These are phyloP conservation scores for Pseudogymnoascus sp. DNA, from an alignment of 2,329 filamentous ascomycete genomes.

Conservation along the genomic window DNA sequence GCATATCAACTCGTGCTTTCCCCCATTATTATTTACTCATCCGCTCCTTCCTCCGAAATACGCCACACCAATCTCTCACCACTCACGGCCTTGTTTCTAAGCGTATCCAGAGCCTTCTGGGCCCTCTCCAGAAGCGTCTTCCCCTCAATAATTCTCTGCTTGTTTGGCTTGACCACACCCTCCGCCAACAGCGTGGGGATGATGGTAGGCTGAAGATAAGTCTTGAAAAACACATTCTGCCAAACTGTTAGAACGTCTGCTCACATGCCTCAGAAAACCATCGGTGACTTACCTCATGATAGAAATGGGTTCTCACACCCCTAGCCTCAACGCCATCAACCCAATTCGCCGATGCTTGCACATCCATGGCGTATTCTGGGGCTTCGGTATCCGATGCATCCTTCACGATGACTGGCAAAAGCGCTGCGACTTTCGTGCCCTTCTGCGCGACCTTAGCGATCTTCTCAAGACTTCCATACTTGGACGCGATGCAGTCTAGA, in stretches of 20 bases:
- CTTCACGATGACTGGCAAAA: slow-evolving; percentile 50
- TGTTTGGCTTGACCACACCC: slow-evolving; percentile 34
- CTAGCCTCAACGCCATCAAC: slow-evolving; percentile 40
- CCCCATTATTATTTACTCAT: neutral
- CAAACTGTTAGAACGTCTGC: slow-evolving; percentile 5
- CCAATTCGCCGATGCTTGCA: slow-evolving; percentile 37
- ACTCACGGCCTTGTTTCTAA: slow-evolving; percentile 36
- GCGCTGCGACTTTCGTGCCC: slow-evolving; percentile 45
- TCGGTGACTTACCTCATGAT: slow-evolving; percentile 34
- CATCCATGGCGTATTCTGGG: slow-evolving; percentile 48
- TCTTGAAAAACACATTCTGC: slow-evolving; percentile 46
- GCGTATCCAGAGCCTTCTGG: slow-evolving; percentile 34
- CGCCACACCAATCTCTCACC: slow-evolving; percentile 35
- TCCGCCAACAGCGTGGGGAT: slow-evolving; percentile 27
- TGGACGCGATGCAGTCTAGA: slow-evolving; percentile 47
- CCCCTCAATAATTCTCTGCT: slow-evolving; percentile 33
- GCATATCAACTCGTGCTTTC: neutral
- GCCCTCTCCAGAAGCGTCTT: slow-evolving; percentile 27
- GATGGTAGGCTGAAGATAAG: slow-evolving; percentile 20
- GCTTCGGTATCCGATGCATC: slow-evolving; percentile 39
- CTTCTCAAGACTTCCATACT: slow-evolving; percentile 38
- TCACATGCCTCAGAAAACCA: neutral
- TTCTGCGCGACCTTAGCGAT: slow-evolving; percentile 41
- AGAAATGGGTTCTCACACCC: slow-evolving; percentile 49
- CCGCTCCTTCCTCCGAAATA: slow-evolving; percentile 11